These are phyloP conservation scores for Leptographium galeiforme DNA, from an alignment of 2,329 filamentous ascomycete genomes.

Conservation along the genomic window DNA sequence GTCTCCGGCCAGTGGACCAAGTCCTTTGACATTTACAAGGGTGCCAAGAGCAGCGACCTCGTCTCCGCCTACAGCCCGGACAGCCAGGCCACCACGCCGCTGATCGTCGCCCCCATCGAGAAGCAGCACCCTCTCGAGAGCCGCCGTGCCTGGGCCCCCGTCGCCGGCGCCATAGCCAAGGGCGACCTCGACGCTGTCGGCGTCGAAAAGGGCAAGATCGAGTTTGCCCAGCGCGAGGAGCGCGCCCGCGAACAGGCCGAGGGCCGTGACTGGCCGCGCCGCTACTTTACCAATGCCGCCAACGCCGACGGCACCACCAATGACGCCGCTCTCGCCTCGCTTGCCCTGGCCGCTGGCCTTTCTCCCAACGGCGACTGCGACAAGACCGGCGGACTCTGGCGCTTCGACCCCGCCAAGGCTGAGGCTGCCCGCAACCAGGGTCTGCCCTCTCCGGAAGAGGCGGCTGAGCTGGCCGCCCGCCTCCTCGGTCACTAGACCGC, in stretches of 20 bases:
- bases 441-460: constrained; percentile 21
- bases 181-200: constrained; percentile 76
- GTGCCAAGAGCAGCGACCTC: constrained; percentile 36
- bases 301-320: constrained; percentile 17
- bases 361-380: constrained; percentile 39
- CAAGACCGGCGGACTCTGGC: constrained; percentile 48
- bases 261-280: constrained; percentile 63
- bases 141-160: constrained; percentile 75
- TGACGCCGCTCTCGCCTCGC: constrained; percentile 30
- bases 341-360: constrained; percentile 34
- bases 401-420: constrained; percentile 34
- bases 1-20: constrained; percentile 85
- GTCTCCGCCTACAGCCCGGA: constrained; percentile 50
- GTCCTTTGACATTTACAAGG: constrained; percentile 63
- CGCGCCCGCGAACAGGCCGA: constrained; percentile 64
- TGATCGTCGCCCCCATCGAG: constrained; percentile 59
- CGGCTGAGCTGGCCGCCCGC: constrained; percentile 17
- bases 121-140: constrained; percentile 80
- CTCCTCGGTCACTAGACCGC: constrained; percentile 19
- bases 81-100: constrained; percentile 45
- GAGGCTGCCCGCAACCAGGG: constrained; percentile 24
- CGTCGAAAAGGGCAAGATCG: constrained; percentile 74
- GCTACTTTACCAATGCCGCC: constrained; percentile 57
- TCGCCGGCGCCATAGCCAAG: constrained; percentile 64
- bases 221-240: constrained; percentile 67